These are phyloP conservation scores for Decorospora gaudefroyi DNA, from an alignment of 2,329 filamentous ascomycete species.

Conservation along the genomic window DNA sequence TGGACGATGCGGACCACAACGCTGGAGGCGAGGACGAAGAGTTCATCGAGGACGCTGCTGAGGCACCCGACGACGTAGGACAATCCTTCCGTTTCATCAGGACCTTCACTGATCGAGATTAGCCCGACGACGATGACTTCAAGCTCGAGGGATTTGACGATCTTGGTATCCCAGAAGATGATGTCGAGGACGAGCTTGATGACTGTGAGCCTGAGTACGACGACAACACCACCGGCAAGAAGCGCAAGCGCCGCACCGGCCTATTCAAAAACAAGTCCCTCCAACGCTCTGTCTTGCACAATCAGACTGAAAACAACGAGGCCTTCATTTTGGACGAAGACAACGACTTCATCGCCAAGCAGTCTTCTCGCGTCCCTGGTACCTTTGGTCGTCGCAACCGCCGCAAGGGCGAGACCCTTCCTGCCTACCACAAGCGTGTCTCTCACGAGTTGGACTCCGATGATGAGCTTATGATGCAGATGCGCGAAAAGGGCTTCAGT, in stretches of 20 bases:
- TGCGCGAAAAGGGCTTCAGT: slow-evolving; percentile 50
- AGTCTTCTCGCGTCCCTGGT: slow-evolving; percentile 24
- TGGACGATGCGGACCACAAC: slow-evolving; percentile 11
- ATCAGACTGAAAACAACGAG: slow-evolving; percentile 18
- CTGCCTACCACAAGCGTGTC: slow-evolving; percentile 51
- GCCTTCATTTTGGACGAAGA: slow-evolving; percentile 33
- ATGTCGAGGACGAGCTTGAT: slow-evolving; percentile 12
- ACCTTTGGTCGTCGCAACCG: slow-evolving; percentile 31
- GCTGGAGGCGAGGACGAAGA: slow-evolving; percentile 14
- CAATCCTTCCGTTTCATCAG: fast-evolving
- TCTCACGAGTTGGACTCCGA: slow-evolving; percentile 52
- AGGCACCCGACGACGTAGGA: slow-evolving; percentile 13
- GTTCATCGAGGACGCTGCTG: slow-evolving; percentile 7
- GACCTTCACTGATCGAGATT: slow-evolving; percentile 5
- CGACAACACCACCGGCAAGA: slow-evolving; percentile 10
- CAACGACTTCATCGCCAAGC: slow-evolving; percentile 5
- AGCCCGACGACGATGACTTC: slow-evolving; percentile 24
- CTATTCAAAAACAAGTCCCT: slow-evolving; percentile 6
- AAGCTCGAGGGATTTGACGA: slow-evolving; percentile 25
- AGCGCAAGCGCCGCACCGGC: slow-evolving; percentile 24
- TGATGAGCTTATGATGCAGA: slow-evolving; percentile 53
- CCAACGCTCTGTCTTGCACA: slow-evolving; percentile 18
- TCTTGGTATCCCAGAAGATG: slow-evolving; percentile 8
- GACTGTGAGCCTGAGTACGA: slow-evolving; percentile 15
- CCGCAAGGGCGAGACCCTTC: slow-evolving; percentile 44